Evolutionary conservation across 192 early-diverging fungal species (phyloP).

Genomic region (Coemansia biformis): DNA sequence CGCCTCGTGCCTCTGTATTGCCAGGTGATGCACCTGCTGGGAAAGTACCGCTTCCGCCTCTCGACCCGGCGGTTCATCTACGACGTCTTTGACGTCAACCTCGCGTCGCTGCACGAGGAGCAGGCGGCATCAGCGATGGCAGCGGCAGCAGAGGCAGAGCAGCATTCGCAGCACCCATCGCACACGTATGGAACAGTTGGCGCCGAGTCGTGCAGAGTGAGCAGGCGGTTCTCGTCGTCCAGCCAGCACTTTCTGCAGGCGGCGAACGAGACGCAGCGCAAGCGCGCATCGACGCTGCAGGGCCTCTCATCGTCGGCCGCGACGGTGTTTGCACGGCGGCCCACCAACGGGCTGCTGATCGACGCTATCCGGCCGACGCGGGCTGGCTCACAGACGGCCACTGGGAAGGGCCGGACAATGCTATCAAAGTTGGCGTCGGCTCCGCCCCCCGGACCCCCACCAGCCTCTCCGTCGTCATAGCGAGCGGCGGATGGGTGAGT

Average conservation of each 20-base stretch:
- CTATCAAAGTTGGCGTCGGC: not conserved
- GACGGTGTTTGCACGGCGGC: conserved; percentile 32
- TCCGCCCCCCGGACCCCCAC: too few relatives aligned
- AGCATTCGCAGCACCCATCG: not conserved
- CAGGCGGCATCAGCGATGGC: conserved; percentile 1
- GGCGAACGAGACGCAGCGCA: conserved; percentile 23
- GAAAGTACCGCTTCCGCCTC: conserved; percentile 48
- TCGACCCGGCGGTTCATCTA: conserved; percentile 41
- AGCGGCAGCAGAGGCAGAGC: not conserved
- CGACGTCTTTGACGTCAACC: conserved; percentile 48
- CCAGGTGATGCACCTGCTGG: conserved; percentile 30
- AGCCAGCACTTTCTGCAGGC: conserved; percentile 14
- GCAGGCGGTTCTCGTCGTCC: conserved; percentile 30
- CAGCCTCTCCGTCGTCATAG: too few relatives aligned
- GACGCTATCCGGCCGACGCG: conserved; percentile 20
- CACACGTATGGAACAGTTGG: too few relatives aligned
- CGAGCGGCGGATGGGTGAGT: too few relatives aligned
- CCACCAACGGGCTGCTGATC: conserved; percentile 30
- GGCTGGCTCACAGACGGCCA: conserved; percentile 1
- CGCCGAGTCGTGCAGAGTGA: not conserved
- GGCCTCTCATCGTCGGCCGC: conserved; percentile 19
- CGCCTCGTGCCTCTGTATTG: conserved; percentile 36
- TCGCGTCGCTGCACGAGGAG: conserved; percentile 33
- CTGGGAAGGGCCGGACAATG: not conserved
- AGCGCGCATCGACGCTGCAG: conserved; percentile 46